Conservation (phyloP, 352 stramenopile genomes). For the Aphanomyces euteiches region DNA sequence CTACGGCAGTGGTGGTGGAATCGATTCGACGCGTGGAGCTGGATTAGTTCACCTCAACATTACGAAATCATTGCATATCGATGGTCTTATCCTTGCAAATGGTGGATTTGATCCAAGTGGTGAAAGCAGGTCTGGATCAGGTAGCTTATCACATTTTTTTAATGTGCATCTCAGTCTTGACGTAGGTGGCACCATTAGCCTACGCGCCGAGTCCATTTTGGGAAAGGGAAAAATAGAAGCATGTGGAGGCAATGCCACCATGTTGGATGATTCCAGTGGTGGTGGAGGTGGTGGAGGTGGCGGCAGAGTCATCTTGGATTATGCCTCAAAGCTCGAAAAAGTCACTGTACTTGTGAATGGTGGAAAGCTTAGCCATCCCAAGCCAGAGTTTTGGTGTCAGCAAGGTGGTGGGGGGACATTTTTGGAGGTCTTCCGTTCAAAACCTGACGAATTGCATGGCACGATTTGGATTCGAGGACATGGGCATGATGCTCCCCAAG, state of each 20-base stretch:
- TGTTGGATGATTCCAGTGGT: constrained; percentile 35
- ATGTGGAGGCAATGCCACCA: constrained; percentile 50
- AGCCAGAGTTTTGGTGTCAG: constrained; percentile 56
- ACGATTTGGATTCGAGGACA: constrained; percentile 13
- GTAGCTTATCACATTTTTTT: constrained; percentile 31
- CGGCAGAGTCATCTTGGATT: constrained; percentile 53
- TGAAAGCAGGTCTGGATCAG: constrained; percentile 55
- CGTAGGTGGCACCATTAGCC: constrained; percentile 50
- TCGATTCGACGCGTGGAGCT: constrained; percentile 54
- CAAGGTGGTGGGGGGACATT: constrained; percentile 74
- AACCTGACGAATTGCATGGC: neutral
- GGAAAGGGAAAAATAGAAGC: constrained; percentile 47
- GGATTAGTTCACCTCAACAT: constrained; percentile 54
- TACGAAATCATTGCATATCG: constrained; percentile 42
- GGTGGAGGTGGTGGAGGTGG: constrained; percentile 57
- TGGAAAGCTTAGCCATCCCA: constrained; percentile 14
- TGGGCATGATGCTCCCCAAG: neutral
- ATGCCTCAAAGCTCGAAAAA: constrained; percentile 36
- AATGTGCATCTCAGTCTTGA: neutral
- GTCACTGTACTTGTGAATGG: constrained; percentile 34
- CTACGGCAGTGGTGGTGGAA: constrained; percentile 76
- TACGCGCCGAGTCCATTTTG: constrained; percentile 39
- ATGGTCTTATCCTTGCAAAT: constrained; percentile 63
- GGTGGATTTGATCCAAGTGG: constrained; percentile 49
- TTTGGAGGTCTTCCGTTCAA: constrained; percentile 37